Evolutionary conservation across 1,139 yeast species (phyloP).

Genomic region (Candida pseudoviswanathii): DNA sequence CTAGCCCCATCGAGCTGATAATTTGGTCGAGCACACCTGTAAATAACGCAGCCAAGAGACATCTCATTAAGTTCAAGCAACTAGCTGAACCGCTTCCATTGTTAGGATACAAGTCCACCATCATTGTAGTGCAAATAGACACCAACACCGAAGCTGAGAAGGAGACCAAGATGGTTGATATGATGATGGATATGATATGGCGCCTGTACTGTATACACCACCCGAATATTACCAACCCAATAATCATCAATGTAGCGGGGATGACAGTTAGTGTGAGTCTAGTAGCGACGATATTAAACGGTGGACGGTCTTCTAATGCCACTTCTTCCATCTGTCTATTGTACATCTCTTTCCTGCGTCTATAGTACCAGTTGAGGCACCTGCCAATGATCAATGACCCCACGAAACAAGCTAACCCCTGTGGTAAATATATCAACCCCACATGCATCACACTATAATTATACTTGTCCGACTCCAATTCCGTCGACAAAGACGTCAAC

Average conservation of each 20-base stretch:
- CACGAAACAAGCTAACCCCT: slow-evolving; percentile 34
- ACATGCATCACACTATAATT: slow-evolving; percentile 37
- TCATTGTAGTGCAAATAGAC: slow-evolving; percentile 34
- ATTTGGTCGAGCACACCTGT: slow-evolving; percentile 36
- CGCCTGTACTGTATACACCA: slow-evolving; percentile 38
- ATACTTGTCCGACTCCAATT: slow-evolving; percentile 31
- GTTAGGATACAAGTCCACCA: slow-evolving; percentile 40
- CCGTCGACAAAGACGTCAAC: slow-evolving; percentile 35
- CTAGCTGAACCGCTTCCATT: slow-evolving; percentile 40
- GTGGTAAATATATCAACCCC: slow-evolving; percentile 42
- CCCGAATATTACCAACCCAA: slow-evolving; percentile 40
- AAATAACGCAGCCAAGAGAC: slow-evolving; percentile 37
- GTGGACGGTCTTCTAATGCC: slow-evolving; percentile 22
- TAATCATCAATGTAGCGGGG: slow-evolving; percentile 25
- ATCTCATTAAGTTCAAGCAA: slow-evolving; percentile 39
- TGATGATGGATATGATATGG: slow-evolving; percentile 31
- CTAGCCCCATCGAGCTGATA: slow-evolving; percentile 30
- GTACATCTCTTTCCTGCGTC: slow-evolving; percentile 18
- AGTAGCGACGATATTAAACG: slow-evolving; percentile 29
- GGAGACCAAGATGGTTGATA: slow-evolving; percentile 34
- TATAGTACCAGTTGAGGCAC: slow-evolving; percentile 31
- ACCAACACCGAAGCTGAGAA: slow-evolving; percentile 30
- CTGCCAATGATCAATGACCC: slow-evolving; percentile 36
- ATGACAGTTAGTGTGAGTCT: slow-evolving; percentile 30
- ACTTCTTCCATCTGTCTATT: slow-evolving; percentile 20